Base-by-base conservation (phyloP, 108 stramenopile genomes). In the Fistulifera solaris region DNA sequence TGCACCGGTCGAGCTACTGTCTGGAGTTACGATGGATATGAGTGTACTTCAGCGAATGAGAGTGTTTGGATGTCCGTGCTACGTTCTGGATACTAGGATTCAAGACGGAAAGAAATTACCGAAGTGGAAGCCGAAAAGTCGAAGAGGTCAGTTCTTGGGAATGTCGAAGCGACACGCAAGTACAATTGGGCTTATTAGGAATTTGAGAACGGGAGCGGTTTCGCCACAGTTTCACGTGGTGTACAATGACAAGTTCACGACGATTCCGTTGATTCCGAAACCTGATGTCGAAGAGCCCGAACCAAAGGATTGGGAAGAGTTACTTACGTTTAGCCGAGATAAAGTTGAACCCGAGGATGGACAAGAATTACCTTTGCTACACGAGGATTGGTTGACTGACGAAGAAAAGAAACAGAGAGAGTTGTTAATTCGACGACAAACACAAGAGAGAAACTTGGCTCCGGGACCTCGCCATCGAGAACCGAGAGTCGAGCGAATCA, bases 31-130 rank as follows among this genome's bases (percentile, higher is more conserved):
- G 17, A 10, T 48, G 26, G 18, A 31, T 38, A 22, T n/a, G 15
- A 23, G 45, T 12, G 3, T 59, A n/a, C 56, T 80, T 13, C 54
- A 21, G 0, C 61, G 61, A 0, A 40, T 47, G 18, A 67, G 65
- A 24, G 69, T 76, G 14, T 81, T 26, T 19, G 80, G 75, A 8
- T 76, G 80, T 51, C 80, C 80, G 12, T 44, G 63, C 17, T 81
- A 71, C 54, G 80, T 81, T 1, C 49, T 81, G 5, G 80, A 77
- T 21, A 72, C 75, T 15, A 58, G 47, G 21, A 62, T 81, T 3
- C 75, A 77, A 71, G 80, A 76, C 39, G 72, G 70, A 19, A 81
- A 76, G 66, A 73, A 76, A 40, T 19, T 76, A 5, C 75, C 80
- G 6, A 72, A 63, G 35, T 80, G 75, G 79, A 54, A 68, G 12